A percentile compares a stretch with the other conserved stretches of the same genome.
These are phyloP conservation scores for Fusarium sororula DNA, from an alignment of 2,329 filamentous ascomycete genomes.

Conservation along the genomic window DNA sequence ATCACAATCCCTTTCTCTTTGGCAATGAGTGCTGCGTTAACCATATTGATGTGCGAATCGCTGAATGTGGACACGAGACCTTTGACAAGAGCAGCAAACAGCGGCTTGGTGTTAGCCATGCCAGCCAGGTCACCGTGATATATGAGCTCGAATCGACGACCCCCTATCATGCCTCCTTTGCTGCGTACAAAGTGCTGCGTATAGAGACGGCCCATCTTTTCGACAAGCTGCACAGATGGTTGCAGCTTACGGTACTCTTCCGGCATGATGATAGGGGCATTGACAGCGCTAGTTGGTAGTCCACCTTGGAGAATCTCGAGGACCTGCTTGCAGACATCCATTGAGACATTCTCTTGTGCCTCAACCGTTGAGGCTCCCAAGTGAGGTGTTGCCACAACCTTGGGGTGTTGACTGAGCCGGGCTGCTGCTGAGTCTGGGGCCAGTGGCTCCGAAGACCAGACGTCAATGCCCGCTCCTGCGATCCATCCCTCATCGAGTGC, in stretches of 20 bases:
- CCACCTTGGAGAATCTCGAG: conserved; percentile 76
- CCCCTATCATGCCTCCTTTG: conserved; percentile 59
- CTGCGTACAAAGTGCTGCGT: conserved; percentile 74
- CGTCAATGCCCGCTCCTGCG: conserved; percentile 80
- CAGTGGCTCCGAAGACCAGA: conserved; percentile 80
- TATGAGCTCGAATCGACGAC: conserved; percentile 77
- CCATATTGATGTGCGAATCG: conserved; percentile 79
- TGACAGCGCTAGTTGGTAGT: conserved; percentile 79
- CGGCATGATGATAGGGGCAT: conserved; percentile 81
- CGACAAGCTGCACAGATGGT: conserved; percentile 78
- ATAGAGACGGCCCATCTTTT: conserved; percentile 82
- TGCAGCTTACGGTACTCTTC: conserved; percentile 82
- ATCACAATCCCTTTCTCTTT: conserved; percentile 81
- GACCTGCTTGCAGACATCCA: conserved; percentile 85
- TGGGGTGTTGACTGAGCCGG: conserved; percentile 72
- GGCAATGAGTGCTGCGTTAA: conserved; percentile 80
- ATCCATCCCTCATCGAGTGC: conserved; percentile 77
- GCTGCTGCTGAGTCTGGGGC: conserved; percentile 63
- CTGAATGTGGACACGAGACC: conserved; percentile 77
- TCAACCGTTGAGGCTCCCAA: conserved; percentile 82
- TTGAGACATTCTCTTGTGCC: conserved; percentile 84
- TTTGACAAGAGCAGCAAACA: conserved; percentile 82
- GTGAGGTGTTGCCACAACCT: conserved; percentile 81
- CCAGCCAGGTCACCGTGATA: conserved; percentile 80
- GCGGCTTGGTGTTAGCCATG: conserved; percentile 78